Evolutionary conservation across 2,329 filamentous ascomycete genomes (phyloP).

Genomic region (Trichoderma lentiforme): DNA sequence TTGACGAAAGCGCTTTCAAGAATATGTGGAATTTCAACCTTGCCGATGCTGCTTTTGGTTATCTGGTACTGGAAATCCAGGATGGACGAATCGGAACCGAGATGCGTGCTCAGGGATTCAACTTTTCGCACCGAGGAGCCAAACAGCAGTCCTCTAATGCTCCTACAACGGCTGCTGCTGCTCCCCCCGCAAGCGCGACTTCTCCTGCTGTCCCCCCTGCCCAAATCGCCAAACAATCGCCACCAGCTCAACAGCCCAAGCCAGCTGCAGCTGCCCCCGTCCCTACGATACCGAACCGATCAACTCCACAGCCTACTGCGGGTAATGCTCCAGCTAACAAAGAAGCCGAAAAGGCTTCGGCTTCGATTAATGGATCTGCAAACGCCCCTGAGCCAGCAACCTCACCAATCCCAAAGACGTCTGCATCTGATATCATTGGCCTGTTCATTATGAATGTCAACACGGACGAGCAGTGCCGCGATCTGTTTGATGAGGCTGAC

Average conservation of each 20-base stretch:
- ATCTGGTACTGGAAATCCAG: conserved; percentile 91
- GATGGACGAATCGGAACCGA: conserved; percentile 95
- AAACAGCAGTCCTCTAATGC: conserved; percentile 61
- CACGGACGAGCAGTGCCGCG: conserved; percentile 76
- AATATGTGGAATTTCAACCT: conserved; percentile 99
- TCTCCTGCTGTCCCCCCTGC: conserved; percentile 33
- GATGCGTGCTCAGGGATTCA: conserved; percentile 98
- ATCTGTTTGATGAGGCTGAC: conserved; percentile 80
- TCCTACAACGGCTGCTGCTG: conserved; percentile 12
- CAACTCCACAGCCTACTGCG: conserved; percentile 50
- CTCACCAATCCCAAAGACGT: conserved; percentile 59
- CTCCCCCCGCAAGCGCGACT: neutral
- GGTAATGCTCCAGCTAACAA: conserved; percentile 42
- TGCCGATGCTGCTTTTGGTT: conserved; percentile 95
- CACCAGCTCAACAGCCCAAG: conserved; percentile 41
- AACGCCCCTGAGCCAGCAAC: conserved; percentile 50
- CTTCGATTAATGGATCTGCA: conserved; percentile 50
- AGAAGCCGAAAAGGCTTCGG: conserved; percentile 54
- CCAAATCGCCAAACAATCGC: conserved; percentile 36
- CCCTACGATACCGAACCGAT: conserved; percentile 38
- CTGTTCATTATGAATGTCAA: conserved; percentile 88
- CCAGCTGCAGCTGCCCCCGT: conserved; percentile 38
- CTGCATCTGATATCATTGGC: conserved; percentile 68
- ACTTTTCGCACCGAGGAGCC: conserved; percentile 91
- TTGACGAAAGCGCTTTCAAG: conserved; percentile 98